These are phyloP conservation scores for Plasmodium gaboni DNA, from an alignment of 169 alveolate genomes.

Conservation along the genomic window DNA sequence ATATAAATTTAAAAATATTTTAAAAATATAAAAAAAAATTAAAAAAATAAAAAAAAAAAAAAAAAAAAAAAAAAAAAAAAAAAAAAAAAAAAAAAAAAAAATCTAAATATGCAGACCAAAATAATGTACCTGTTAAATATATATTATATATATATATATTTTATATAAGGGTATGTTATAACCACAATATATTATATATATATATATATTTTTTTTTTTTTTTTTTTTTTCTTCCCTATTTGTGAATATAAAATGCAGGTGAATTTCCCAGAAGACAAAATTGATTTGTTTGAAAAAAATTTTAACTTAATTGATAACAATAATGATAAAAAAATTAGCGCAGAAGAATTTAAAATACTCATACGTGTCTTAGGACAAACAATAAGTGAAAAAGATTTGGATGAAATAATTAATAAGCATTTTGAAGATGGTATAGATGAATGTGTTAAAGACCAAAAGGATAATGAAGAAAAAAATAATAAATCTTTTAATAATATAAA, in stretches of 20 bases:
- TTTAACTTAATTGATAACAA: slow-evolving; percentile 51
- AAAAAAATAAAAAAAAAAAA: too few species aligned
- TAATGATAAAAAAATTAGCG: slow-evolving; percentile 42
- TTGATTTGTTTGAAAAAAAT: slow-evolving; percentile 56
- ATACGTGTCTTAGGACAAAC: slow-evolving; percentile 72
- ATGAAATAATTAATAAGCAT: slow-evolving; percentile 29
- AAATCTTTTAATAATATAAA: slow-evolving; percentile 1
- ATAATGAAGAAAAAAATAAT: slow-evolving; percentile 13
- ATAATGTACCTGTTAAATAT: too few species aligned
- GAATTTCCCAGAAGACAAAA: slow-evolving; percentile 40
- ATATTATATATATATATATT: too few species aligned
- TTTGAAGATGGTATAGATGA: slow-evolving; percentile 43
- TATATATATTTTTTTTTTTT: neutral
- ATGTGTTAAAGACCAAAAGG: neutral
- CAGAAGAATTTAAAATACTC: slow-evolving; percentile 52
- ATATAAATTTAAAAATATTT: too few species aligned
- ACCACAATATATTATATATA: neutral
- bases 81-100: too few species aligned
- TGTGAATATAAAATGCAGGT: slow-evolving; percentile 6
- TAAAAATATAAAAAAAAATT: too few species aligned
- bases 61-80: too few species aligned
- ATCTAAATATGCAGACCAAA: too few species aligned
- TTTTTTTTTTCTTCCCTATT: neutral
- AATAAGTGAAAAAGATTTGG: slow-evolving; percentile 52
- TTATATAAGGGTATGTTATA: too few species aligned